Base-by-base conservation (phyloP, 2,329 filamentous ascomycete genomes). In the Dendryphion nanum region DNA sequence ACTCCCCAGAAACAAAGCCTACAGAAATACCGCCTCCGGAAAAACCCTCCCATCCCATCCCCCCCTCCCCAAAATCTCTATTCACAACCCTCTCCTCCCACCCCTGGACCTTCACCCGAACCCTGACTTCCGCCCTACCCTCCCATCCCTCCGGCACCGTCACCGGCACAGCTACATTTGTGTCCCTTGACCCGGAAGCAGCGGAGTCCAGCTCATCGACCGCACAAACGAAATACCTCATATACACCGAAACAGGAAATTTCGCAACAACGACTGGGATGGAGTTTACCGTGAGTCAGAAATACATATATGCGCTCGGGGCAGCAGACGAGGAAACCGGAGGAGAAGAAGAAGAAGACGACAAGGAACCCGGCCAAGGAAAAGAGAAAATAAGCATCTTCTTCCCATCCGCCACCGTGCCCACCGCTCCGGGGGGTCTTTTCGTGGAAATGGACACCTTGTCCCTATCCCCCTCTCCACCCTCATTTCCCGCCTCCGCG, bases 361-460 rank as follows among this genome's bases (percentile, higher is more conserved):
- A 37, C 1, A 33, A 18, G 2, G 30, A 28, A 8, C 36, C 24
- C 2, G 33, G 41, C 23, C 77, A 80, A 41, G 52, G 42, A 6
- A 15, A 8, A 1, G 23, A 31, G 3, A 46, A 44, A 0, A 35
- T 46, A 14, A 37, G 16, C 6, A 33, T 46, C 2, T 33, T 37
- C 18, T 46, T 46, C 38, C n/a, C 17, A 18, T 18, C 29, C 13
- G 29, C 29, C 14, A 18, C 18, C 79, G 85, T 44, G 10, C 64
- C 72, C 13, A 70, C 71, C 38, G 73, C 74, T 4, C 78, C 83
- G 0, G 86, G 89, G 51, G 88, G 87, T 40, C 65, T 90, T 15
- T 91, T 91, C 56, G 84, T 90, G 47, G 77, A 85, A 48, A 68
- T 90, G n/a, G 77, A 86, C 39, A 33, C 63, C 5, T 47, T 68